phyloP scores from a whole-genome alignment of 805 yeast species.

The Candida ovalis region DNA sequence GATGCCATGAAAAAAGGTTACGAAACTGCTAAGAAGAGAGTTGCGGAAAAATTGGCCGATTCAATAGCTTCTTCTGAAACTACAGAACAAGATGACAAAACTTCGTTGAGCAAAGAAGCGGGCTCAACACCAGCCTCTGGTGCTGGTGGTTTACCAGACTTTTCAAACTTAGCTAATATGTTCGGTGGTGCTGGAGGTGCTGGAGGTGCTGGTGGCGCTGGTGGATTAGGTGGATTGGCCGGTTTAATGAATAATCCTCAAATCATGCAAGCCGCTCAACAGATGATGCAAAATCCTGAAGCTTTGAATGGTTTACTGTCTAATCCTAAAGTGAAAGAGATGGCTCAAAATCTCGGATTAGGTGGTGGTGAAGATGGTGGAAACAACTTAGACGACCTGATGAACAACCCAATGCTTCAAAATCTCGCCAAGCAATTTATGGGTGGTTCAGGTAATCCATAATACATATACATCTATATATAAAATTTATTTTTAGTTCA shows the following conservation, averaged over 20 bases:
- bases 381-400: slow-evolving; percentile 54
- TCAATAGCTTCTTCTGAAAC: slow-evolving; percentile 31
- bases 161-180: slow-evolving; percentile 54
- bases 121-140: slow-evolving; percentile 23
- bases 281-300: slow-evolving; percentile 80
- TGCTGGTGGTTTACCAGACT: slow-evolving; percentile 58
- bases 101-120: slow-evolving; percentile 7
- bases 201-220: slow-evolving; percentile 46
- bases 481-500: too few relatives aligned
- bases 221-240: slow-evolving; percentile 67
- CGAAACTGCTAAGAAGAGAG: slow-evolving; percentile 88
- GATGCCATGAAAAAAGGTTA: slow-evolving; percentile 91
- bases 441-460: slow-evolving; percentile 42
- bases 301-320: slow-evolving; percentile 71
- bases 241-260: slow-evolving; percentile 88
- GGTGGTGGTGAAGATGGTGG: slow-evolving; percentile 42
- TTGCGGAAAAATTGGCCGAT: slow-evolving; percentile 64
- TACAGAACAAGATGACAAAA: slow-evolving; percentile 1
- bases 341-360: slow-evolving; percentile 75
- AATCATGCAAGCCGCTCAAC: slow-evolving; percentile 83
- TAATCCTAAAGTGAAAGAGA: slow-evolving; percentile 75
- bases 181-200: slow-evolving; percentile 61
- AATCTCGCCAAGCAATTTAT: slow-evolving; percentile 69
- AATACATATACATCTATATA: too few relatives aligned
- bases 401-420: slow-evolving; percentile 78